Conservation (phyloP, 371 early-diverging fungal genomes). For the Circinella umbellata region DNA sequence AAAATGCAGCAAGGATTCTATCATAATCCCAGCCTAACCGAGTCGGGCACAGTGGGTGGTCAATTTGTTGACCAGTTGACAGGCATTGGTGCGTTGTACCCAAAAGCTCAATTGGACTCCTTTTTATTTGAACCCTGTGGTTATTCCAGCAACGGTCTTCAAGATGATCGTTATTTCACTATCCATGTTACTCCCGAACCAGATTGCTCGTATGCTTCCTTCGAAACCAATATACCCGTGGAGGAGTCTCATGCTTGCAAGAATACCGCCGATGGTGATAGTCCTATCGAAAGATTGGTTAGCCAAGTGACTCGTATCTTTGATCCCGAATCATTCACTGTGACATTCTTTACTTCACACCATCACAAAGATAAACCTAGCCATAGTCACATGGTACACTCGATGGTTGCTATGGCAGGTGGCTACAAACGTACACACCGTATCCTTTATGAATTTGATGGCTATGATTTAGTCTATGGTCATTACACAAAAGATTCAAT, state of each 20-base stretch:
- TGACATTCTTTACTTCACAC: constrained; percentile 82
- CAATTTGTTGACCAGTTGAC: constrained; percentile 71
- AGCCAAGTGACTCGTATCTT: constrained; percentile 82
- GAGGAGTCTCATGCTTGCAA: constrained; percentile 27
- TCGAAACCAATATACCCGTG: constrained; percentile 91
- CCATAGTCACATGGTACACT: constrained; percentile 48
- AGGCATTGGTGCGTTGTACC: constrained; percentile 82
- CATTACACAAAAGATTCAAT: constrained; percentile 45
- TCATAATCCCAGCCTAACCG: constrained; percentile 44
- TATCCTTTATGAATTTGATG: constrained; percentile 84
- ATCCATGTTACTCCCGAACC: constrained; percentile 97
- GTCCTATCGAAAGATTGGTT: constrained; percentile 55
- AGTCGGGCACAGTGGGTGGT: constrained; percentile 61
- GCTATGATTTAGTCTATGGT: constrained; percentile 77
- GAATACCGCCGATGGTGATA: constrained; percentile 9
- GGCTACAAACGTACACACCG: constrained; percentile 72
- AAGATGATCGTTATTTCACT: constrained; percentile 84
- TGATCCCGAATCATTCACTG: constrained; percentile 82
- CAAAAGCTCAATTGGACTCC: constrained; percentile 79
- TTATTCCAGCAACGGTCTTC: constrained; percentile 90
- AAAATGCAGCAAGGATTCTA: constrained; percentile 74
- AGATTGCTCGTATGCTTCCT: constrained; percentile 96
- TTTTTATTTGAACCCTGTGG: constrained; percentile 94
- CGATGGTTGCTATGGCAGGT: constrained; percentile 48
- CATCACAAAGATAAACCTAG: constrained; percentile 46